Evolutionary conservation across 2,329 filamentous ascomycete genomes (phyloP).

Genomic region (Paraphoma sp.): DNA sequence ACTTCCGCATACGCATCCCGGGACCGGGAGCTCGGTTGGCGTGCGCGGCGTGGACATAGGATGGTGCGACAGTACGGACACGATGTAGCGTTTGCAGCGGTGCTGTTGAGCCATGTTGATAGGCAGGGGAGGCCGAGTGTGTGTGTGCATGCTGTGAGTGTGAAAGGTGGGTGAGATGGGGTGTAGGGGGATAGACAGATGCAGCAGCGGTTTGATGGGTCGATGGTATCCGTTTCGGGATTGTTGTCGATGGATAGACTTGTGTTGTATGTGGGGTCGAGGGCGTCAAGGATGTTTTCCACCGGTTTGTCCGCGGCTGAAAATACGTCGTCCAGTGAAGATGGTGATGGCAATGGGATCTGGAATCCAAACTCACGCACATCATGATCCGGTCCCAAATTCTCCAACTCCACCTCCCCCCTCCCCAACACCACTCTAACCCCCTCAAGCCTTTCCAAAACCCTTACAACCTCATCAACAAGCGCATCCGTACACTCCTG

Average conservation of each 20-base stretch:
- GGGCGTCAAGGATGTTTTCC: too few relatives aligned
- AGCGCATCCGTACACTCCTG: background rate
- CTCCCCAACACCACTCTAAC: background rate
- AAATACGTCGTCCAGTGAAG: background rate
- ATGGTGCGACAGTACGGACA: slow-evolving; percentile 18
- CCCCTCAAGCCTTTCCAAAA: background rate
- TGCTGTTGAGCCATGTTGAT: slow-evolving; percentile 16
- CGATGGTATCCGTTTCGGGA: too few relatives aligned
- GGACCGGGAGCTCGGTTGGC: background rate
- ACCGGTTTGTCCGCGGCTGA: background rate
- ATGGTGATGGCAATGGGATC: background rate
- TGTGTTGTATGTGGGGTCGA: too few relatives aligned
- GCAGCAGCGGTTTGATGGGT: slow-evolving; percentile 8
- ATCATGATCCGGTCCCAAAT: slow-evolving; percentile 14
- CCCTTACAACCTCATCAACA: background rate
- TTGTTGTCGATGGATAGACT: too few relatives aligned
- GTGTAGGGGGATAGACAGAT: slow-evolving; percentile 16
- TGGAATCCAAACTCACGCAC: slow-evolving; percentile 14
- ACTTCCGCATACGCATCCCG: too few relatives aligned
- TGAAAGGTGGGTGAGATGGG: slow-evolving; percentile 8
- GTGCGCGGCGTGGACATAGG: slow-evolving; percentile 11
- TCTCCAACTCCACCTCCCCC: slow-evolving; percentile 11
- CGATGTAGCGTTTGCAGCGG: slow-evolving; percentile 9
- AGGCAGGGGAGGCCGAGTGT: slow-evolving; percentile 16
- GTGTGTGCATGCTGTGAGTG: slow-evolving; percentile 13